A percentile compares a stretch with the other conserved stretches of the same genome.
These are phyloP conservation scores for Penicillium coffeae DNA, from an alignment of 495 filamentous ascomycete species.

Conservation along the genomic window DNA sequence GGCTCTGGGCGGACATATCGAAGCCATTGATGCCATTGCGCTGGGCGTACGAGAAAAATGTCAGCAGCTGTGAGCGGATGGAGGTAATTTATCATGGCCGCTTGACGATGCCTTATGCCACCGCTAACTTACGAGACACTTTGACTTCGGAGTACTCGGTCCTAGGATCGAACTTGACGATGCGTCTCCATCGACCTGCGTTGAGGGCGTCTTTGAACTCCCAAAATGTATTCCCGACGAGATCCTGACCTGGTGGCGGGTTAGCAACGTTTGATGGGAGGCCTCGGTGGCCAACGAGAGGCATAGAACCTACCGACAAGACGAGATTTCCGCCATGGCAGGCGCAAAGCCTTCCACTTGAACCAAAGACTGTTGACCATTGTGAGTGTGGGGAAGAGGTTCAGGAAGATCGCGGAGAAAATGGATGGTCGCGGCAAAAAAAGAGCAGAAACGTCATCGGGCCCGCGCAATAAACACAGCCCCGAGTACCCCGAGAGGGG, in stretches of 20 bases:
- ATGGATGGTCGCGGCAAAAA: slow-evolving; percentile 10
- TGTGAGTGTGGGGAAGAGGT: slow-evolving; percentile 2
- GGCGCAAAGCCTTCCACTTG: slow-evolving; percentile 76
- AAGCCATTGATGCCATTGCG: slow-evolving; percentile 97
- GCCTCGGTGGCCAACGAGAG: slow-evolving; percentile 11
- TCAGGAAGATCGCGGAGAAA: slow-evolving; percentile 13
- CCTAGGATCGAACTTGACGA: slow-evolving; percentile 61
- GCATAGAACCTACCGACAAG: slow-evolving; percentile 61
- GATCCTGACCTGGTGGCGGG: slow-evolving; percentile 64
- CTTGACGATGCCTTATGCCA: not conserved
- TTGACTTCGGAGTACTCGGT: slow-evolving; percentile 67
- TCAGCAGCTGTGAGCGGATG: slow-evolving; percentile 2
- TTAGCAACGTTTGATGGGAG: slow-evolving; percentile 9
- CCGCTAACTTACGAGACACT: slow-evolving; percentile 45
- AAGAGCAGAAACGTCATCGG: slow-evolving; percentile 30
- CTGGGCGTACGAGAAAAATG: slow-evolving; percentile 28
- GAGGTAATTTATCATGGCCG: not conserved
- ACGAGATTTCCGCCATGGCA: slow-evolving; percentile 84
- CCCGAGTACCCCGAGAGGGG: slow-evolving; percentile 3
- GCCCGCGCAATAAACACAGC: slow-evolving; percentile 19
- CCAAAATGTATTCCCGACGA: slow-evolving; percentile 91
- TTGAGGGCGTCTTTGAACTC: slow-evolving; percentile 71
- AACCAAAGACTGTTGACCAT: slow-evolving; percentile 62
- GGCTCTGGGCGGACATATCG: slow-evolving; percentile 70
- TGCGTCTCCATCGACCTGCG: slow-evolving; percentile 53